Base-by-base conservation (phyloP, 306 rosid species). In the Dalbergia cochinchinensis region DNA sequence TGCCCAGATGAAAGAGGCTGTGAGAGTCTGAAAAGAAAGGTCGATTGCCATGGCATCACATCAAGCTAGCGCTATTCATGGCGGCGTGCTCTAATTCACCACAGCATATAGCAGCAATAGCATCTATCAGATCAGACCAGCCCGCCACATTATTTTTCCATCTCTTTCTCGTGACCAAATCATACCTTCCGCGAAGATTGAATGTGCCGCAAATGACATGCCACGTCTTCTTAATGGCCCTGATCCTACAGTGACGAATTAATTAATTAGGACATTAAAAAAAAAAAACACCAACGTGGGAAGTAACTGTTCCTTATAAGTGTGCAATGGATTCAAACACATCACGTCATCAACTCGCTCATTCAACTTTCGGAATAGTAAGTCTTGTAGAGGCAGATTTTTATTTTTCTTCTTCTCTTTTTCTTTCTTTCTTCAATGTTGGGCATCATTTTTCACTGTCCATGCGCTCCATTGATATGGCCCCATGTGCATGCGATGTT, bases 401-500 rank as follows among this genome's bases (percentile, higher is more conserved):
- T 22, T 55, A 11, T 19, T 64, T 12, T 50, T 64, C 65, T 4
- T 69, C 44, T 20, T 19, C 77, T 37, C 34, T 13, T 11, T 16
- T 6, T 14, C 1, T 15, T 55, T 54, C 35, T 20, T 72, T 12
- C 58, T 81, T 81, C 80, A 66, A 58, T 33, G 65, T 45, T 74
- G 64, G 58, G 35, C 80, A 74, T 81, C 55, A 74, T 81, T 81
- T 74, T 41, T 74, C 8, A 45, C 16, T 44, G 57, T 74, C 22
- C 65, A 74, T 81, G 76, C 65, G 45, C 35, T 74, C 67, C 34
- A 55, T 35, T 34, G 60, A 55, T 35, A 67, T 74, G 84, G 64
- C 22, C 80, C 84, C 84, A 81, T 66, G 1, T 74, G 80, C 76
- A 74, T 74, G 80, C 69, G 37, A 11, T 45, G 76, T 66, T 59